Base-by-base conservation (phyloP, 2,329 filamentous ascomycete species). In the Verticillium zaregamsianum region DNA sequence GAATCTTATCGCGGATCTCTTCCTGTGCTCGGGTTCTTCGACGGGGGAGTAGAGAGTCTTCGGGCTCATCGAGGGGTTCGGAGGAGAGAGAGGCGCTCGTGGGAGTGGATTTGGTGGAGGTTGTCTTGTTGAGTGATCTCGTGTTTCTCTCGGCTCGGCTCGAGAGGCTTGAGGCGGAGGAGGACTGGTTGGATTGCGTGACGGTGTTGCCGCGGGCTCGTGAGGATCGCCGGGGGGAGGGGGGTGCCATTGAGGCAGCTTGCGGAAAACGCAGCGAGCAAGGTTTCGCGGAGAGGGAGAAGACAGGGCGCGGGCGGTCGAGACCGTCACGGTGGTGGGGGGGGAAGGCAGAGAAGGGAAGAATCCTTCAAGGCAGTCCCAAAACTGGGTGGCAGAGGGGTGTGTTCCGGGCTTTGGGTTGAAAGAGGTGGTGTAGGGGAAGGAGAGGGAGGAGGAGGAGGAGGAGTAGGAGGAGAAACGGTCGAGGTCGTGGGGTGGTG, bases 171-270 rank as follows among this genome's bases (percentile, higher is more conserved):
- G 88, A 93, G 52, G 92, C 88, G 58, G 90, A 87, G 65, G 90
- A 92, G 66, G 90, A 92, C 70, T 92, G 89, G 69, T 92, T 88
- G 70, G 89, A 87, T 77, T 87, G 86, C 71, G 88, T 85, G 80
- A 93, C 90, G 69, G 86, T 88, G 72, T 87, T 87, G 74, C 85
- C 86, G 78, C 92, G 91, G 81, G 92, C 92, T 84, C 94, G 89
- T 77, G 93, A 95, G 72, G 93, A 97, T 75, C 94, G 91, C 79
- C 94, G 90, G 75, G 91, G 91, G 73, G 90, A 85, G 69, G 79
- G 79, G 72, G 80, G 83, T 81, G 84, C 83, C 84, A 86, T 85
- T 81, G 79, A 80, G 64, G 64, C 61, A 66, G 58, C 7, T 55
- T 32, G 54, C 25, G 54, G 25, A 32, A 55, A 55, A 32, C 54